Conservation (phyloP, 2,329 filamentous ascomycete species). For the Penicillium sp. region DNA sequence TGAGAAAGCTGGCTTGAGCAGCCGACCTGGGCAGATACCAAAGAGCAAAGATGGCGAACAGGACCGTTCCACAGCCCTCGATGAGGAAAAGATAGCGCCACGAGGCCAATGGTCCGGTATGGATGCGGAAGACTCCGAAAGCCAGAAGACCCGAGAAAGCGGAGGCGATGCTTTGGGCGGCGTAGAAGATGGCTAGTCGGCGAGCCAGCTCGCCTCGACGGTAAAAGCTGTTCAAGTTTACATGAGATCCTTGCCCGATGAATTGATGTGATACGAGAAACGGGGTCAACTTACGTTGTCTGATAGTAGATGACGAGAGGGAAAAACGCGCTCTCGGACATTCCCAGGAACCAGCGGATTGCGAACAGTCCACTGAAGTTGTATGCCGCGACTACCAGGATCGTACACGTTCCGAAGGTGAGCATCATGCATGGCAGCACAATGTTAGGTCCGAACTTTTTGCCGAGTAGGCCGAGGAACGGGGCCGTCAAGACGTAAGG, state of each 20-base stretch:
- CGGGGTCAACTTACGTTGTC: conserved; percentile 15
- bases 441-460: conserved; percentile 22
- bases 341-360: conserved; percentile 25
- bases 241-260: no score
- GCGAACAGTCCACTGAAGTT: conserved; percentile 23
- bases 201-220: conserved; percentile 25
- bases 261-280: no score
- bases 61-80: conserved; percentile 38
- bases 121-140: conserved; percentile 39
- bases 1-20: conserved; percentile 37
- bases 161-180: conserved; percentile 23
- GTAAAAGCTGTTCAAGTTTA: conserved; percentile 16
- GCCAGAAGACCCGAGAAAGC: conserved; percentile 31
- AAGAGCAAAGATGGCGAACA: conserved; percentile 35
- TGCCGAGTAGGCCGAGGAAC: conserved; percentile 24
- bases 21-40: conserved; percentile 38
- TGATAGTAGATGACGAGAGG: conserved; percentile 24
- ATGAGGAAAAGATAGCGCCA: conserved; percentile 46
- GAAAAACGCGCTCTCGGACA: conserved; percentile 27
- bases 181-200: conserved; percentile 28
- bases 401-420: conserved; percentile 20
- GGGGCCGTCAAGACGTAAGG: conserved; percentile 26
- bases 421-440: conserved; percentile 26
- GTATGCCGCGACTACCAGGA: conserved; percentile 18
- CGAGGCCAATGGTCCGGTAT: conserved; percentile 26